A percentile compares a stretch with the other conserved stretches of the same genome.
These are phyloP conservation scores for Vachellia pachyceras DNA, from an alignment of 306 rosid genomes.

Conservation along the genomic window DNA sequence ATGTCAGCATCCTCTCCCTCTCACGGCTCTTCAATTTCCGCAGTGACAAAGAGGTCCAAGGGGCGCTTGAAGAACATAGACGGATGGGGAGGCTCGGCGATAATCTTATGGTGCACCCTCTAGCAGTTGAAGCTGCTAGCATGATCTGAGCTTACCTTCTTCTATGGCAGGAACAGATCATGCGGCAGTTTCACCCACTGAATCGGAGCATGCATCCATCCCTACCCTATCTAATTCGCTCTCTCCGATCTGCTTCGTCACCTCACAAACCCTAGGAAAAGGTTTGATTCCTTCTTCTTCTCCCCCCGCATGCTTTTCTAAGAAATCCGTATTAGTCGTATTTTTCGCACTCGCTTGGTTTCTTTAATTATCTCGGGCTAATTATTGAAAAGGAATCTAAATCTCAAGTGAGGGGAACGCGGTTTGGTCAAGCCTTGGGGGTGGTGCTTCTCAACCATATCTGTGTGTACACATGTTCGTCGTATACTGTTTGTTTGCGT, in stretches of 20 bases:
- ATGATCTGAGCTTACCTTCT: conserved; percentile 70
- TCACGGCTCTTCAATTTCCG: conserved; percentile 17
- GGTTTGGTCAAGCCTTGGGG: neutral
- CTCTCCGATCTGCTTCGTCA: neutral
- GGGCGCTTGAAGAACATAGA: no score
- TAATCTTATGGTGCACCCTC: conserved; percentile 52
- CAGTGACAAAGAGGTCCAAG: neutral
- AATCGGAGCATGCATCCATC: conserved; percentile 65
- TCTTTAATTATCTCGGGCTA: neutral
- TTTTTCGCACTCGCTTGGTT: neutral
- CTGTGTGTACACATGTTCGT: neutral
- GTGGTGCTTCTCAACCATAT: neutral
- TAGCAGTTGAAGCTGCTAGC: conserved; percentile 95
- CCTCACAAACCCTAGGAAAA: neutral
- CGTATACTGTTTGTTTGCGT: neutral
- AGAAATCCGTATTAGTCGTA: neutral
- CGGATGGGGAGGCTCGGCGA: no score
- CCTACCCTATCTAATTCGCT: neutral
- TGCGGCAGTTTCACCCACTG: conserved; percentile 81
- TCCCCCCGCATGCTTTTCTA: neutral
- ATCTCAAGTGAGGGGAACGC: neutral
- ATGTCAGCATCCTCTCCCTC: conserved; percentile 13
- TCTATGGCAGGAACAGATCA: conserved; percentile 62
- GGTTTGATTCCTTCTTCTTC: neutral
- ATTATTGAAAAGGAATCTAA: neutral